Conservation (phyloP, 441 rosid species). For the Adansonia gregorii region DNA sequence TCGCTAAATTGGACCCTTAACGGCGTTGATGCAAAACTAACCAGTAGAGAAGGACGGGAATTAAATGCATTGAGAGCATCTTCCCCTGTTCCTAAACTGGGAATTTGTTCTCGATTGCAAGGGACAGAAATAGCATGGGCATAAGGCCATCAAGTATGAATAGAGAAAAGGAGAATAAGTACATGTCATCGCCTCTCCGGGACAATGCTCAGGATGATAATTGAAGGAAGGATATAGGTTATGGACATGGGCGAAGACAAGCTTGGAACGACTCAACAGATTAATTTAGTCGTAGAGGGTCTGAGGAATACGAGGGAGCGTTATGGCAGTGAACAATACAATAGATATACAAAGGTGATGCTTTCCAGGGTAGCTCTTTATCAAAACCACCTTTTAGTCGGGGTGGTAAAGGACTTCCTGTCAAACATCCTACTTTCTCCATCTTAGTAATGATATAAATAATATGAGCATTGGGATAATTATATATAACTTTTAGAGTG, state of each 20-base stretch:
- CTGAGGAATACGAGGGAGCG: constrained; percentile 50
- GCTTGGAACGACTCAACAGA: constrained; percentile 55
- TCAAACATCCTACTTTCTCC: too few species aligned
- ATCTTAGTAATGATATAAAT: too few species aligned
- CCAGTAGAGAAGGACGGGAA: constrained; percentile 62
- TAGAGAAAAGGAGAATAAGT: constrained; percentile 62
- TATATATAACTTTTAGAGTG: too few species aligned
- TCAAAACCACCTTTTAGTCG: constrained; percentile 51
- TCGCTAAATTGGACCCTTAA: constrained; percentile 43
- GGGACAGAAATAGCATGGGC: constrained; percentile 46
- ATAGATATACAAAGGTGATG: constrained; percentile 47
- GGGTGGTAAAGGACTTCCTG: constrained; percentile 34
- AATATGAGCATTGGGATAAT: too few species aligned
- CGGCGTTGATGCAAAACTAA: constrained; percentile 49
- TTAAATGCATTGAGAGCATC: constrained; percentile 70
- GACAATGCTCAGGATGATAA: constrained; percentile 53
- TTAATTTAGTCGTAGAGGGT: constrained; percentile 50
- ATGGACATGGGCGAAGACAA: constrained; percentile 65
- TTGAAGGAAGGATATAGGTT: constrained; percentile 59
- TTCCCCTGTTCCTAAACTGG: constrained; percentile 50
- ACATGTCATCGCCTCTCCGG: constrained; percentile 41
- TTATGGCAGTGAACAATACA: constrained; percentile 52
- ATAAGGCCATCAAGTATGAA: constrained; percentile 47
- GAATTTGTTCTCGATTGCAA: constrained; percentile 40
- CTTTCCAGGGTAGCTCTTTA: constrained; percentile 39